Evolutionary conservation across 768 basidiomycete species (phyloP).

Genomic region (Bullera alba): DNA sequence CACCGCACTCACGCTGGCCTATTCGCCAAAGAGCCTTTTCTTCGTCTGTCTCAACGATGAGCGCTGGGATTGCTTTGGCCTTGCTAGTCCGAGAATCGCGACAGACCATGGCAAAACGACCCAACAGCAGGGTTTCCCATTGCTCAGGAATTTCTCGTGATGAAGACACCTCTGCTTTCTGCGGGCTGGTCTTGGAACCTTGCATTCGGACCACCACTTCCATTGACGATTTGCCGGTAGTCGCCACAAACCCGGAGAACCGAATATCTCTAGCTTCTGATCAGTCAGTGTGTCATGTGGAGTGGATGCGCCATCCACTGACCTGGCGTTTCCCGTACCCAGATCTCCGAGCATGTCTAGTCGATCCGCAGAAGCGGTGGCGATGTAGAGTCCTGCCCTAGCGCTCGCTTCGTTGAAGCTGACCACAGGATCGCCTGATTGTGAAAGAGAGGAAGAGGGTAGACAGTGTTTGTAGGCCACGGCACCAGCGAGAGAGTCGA

Average conservation of each 20-base stretch:
- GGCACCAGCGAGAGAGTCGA: constrained; percentile 77
- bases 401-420: constrained; percentile 55
- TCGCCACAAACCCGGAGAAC: constrained; percentile 72
- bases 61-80: constrained; percentile 59
- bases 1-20: constrained; percentile 54
- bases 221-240: constrained; percentile 69
- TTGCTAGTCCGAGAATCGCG: constrained; percentile 62
- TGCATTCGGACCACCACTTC: constrained; percentile 85
- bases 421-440: constrained; percentile 7
- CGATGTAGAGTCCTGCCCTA: constrained; percentile 68
- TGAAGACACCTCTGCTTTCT: constrained; percentile 7
- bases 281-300: background rate
- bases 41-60: constrained; percentile 57
- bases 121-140: constrained; percentile 54
- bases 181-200: constrained; percentile 52
- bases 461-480: constrained; percentile 68
- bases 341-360: constrained; percentile 43
- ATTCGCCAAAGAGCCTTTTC: constrained; percentile 60
- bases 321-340: constrained; percentile 38
- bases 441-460: constrained; percentile 10
- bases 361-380: constrained; percentile 74
- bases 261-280: constrained; percentile 55
- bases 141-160: constrained; percentile 57
- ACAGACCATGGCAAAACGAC: constrained; percentile 90
- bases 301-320: constrained; percentile 49